Base-by-base conservation (phyloP, 208 protist genomes). In the Blechomonas ayalai region DNA sequence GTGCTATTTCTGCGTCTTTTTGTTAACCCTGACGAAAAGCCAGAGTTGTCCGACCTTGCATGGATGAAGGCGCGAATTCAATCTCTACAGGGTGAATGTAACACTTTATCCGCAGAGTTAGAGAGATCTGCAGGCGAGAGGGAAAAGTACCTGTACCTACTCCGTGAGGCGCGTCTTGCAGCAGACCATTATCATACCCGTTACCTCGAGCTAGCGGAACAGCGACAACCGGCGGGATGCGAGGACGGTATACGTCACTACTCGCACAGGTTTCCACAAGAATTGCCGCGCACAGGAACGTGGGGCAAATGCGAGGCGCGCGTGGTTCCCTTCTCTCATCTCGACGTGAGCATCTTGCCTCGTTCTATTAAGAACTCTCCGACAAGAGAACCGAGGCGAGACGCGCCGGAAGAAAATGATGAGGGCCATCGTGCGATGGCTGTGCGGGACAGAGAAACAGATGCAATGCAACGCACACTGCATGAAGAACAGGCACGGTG, bases 121-220 rank as follows among this genome's bases (percentile, higher is more conserved):
- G 26, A 23, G 42, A 12, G 34, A 28, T 20, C 36, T 51, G 31
- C 48, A 54, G 38, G 15, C 0, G 65, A 82, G 19, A 57, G 64
- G 4, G 61, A 69, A 13, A 46, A 53, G 3, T 77, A 59, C 31
- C 56, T 66, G 33, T 63, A 61, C 6, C 63, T 65, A 19, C 65
- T 51, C 7, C 52, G 70, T 23, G 52, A 77, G 49, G 67, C 67
- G 6, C 73, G 66, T 43, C 52, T 62, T 2, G 52, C 55, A 24
- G 73, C 67, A 16, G 73, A 76, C 39, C 49, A 55, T 37, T 61
- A 67, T 25, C 52, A 38, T 38, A 42, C 48, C 12, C 19, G 46
- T n/a, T 24, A 40, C 6, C 1, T 27, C 10, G 44, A 25, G 12
- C 10, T 39, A 0, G 42, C 23, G 22, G 31, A n/a, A 7, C 19